A percentile compares a stretch with the other conserved stretches of the same genome.
phyloP scores from a whole-genome alignment of 1,284 basidiomycete species.

The Cryptococcus sp. region DNA sequence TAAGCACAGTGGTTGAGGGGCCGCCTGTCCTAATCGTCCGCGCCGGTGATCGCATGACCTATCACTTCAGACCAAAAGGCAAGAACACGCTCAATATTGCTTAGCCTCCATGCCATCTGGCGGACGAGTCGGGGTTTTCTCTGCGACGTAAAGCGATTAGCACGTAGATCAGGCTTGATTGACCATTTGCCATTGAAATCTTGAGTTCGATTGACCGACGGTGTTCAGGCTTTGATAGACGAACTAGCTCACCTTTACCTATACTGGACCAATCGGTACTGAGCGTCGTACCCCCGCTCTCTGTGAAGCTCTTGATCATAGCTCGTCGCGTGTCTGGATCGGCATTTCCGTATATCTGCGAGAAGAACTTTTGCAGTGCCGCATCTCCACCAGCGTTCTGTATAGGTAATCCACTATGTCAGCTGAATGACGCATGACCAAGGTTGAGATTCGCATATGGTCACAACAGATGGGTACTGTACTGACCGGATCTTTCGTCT shows the following conservation, averaged over 20 bases:
- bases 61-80: not conserved
- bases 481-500: slow-evolving; percentile 27
- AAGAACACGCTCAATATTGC: slow-evolving; percentile 45
- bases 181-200: not conserved
- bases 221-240: slow-evolving; percentile 52
- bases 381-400: slow-evolving; percentile 49
- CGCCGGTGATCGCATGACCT: no score
- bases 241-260: slow-evolving; percentile 56
- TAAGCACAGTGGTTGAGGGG: no score
- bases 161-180: no score
- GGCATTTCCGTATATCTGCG: slow-evolving; percentile 72
- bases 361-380: slow-evolving; percentile 52
- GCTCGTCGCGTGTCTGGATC: slow-evolving; percentile 85
- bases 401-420: not conserved
- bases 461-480: not conserved
- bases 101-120: slow-evolving; percentile 79
- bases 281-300: slow-evolving; percentile 86
- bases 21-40: no score
- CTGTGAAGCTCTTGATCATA: slow-evolving; percentile 94
- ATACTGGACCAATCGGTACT: slow-evolving; percentile 94
- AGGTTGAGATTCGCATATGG: not conserved
- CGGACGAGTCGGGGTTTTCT: slow-evolving; percentile 63
- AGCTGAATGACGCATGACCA: not conserved
- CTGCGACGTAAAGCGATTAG: no score
- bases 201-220: not conserved